Conservation (phyloP, 306 rosid species). For the Dicorynia guianensis region DNA sequence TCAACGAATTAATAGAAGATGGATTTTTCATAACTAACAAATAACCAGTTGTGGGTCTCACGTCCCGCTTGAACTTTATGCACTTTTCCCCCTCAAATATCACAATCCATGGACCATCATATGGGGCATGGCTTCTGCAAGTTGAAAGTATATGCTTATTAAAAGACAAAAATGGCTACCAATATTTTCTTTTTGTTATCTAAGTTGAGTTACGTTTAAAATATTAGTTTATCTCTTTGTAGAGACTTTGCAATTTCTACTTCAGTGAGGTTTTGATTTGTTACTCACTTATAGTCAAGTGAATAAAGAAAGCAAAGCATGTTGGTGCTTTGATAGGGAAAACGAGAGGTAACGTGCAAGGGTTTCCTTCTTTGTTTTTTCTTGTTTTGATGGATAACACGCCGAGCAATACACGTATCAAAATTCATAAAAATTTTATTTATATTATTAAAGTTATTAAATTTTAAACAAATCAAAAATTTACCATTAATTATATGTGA, state of each 20-base stretch:
- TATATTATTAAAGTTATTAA: no score
- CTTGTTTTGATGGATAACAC: neutral
- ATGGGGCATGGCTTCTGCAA: neutral
- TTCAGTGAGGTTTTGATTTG: neutral
- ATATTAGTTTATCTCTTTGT: neutral
- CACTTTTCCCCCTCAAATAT: neutral
- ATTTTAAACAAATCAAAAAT: no score
- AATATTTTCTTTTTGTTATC: neutral
- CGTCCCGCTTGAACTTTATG: neutral
- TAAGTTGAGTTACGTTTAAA: neutral
- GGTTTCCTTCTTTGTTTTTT: constrained; percentile 19
- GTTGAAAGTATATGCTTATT: neutral
- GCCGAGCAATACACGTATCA: no score
- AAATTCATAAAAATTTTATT: no score
- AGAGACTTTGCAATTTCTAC: neutral
- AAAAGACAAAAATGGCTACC: neutral
- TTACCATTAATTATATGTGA: no score
- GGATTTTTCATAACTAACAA: neutral
- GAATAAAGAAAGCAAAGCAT: neutral
- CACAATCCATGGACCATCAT: neutral
- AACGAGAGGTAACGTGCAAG: constrained; percentile 6
- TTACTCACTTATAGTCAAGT: neutral
- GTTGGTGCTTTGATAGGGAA: constrained; percentile 9
- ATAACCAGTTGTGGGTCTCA: neutral
- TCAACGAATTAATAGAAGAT: neutral